Evolutionary conservation across 208 protist species (phyloP).

Genomic region (Zelonia costaricensis): DNA sequence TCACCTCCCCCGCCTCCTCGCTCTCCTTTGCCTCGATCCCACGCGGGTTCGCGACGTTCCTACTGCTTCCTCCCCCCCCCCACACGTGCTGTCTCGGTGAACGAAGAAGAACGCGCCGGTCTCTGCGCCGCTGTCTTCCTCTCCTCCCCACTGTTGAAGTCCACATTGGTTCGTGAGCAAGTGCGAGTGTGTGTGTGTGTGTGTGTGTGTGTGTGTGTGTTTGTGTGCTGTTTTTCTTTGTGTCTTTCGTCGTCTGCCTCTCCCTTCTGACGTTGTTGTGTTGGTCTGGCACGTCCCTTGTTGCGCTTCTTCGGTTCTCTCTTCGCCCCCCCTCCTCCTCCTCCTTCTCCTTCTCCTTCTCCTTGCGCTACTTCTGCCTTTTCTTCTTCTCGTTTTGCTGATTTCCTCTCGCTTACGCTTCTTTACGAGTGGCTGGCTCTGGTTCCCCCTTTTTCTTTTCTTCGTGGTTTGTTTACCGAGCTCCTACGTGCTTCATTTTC

Average conservation of each 20-base stretch:
- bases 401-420: background rate
- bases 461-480: background rate
- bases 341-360: background rate
- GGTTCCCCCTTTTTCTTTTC: slow-evolving; percentile 1
- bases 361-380: background rate
- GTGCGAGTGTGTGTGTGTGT: background rate
- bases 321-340: too few species aligned
- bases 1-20: too few species aligned
- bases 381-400: background rate
- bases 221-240: background rate
- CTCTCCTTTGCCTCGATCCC: too few species aligned
- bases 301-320: too few species aligned
- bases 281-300: too few species aligned
- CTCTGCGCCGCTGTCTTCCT: too few species aligned
- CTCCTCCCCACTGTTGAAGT: background rate
- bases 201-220: background rate
- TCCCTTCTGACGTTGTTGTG: background rate
- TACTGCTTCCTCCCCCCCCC: too few species aligned
- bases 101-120: too few species aligned
- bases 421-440: slow-evolving; percentile 3
- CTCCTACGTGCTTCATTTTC: background rate
- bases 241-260: slow-evolving; percentile 8
- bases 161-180: background rate
- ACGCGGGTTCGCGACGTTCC: too few species aligned
- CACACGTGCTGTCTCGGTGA: too few species aligned